phyloP scores from a whole-genome alignment of 805 yeast genomes.

The Candida insectalens region DNA sequence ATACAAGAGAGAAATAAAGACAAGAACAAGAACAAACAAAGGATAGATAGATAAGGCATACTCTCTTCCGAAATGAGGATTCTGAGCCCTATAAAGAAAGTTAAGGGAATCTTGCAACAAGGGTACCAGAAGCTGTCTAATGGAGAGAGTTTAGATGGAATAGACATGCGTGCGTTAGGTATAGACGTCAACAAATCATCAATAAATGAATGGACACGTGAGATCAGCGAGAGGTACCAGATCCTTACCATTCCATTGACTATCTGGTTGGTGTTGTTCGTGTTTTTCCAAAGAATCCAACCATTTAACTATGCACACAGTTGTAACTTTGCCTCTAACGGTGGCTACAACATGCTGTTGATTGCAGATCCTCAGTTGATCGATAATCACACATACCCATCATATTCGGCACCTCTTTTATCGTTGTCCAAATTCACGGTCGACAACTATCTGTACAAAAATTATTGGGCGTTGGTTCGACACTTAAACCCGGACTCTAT shows the following conservation, averaged over 20 bases:
- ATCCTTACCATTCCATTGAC: constrained; percentile 5
- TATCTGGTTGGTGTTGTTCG: constrained; percentile 6
- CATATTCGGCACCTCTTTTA: constrained; percentile 43
- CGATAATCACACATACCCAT: constrained; percentile 81
- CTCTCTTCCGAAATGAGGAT: too few species aligned
- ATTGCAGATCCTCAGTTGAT: constrained; percentile 93
- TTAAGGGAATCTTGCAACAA: too few species aligned
- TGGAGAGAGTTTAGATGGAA: too few species aligned
- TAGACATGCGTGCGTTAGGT: too few species aligned
- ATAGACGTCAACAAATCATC: too few species aligned
- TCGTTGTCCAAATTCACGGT: constrained; percentile 47
- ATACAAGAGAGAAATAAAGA: too few species aligned
- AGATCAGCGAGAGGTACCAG: too few species aligned
- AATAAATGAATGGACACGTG: too few species aligned
- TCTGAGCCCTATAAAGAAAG: too few species aligned
- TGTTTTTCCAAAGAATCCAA: constrained; percentile 9
- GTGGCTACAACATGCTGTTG: constrained; percentile 20
- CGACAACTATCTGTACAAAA: constrained; percentile 73
- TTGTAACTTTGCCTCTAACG: constrained; percentile 7
- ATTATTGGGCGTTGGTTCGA: constrained; percentile 54
- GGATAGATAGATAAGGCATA: too few species aligned
- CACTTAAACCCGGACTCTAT: constrained; percentile 64
- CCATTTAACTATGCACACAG: constrained; percentile 6
- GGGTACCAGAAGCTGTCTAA: too few species aligned
- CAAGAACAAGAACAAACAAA: too few species aligned